A percentile compares a stretch with the other conserved stretches of the same genome.
phyloP scores from a whole-genome alignment of 2,329 filamentous ascomycete genomes.

The Leptographium galeiforme region DNA sequence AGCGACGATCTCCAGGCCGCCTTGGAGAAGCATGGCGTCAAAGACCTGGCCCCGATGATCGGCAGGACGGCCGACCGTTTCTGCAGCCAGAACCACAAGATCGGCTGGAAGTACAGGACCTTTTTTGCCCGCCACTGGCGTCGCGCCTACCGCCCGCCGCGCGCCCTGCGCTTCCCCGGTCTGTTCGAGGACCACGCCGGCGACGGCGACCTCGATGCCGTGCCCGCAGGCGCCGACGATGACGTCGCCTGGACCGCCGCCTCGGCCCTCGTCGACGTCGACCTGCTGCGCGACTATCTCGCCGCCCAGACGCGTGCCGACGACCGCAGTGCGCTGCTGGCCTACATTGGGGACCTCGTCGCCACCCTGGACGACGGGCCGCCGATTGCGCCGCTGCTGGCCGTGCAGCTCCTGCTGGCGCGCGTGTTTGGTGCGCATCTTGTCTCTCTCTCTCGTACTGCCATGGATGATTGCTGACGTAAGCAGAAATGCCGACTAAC shows the following conservation, averaged over 20 bases:
- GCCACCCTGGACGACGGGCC: conserved; percentile 17
- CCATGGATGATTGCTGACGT: background rate
- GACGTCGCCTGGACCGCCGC: conserved; percentile 11
- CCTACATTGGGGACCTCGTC: conserved; percentile 26
- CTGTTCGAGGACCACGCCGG: conserved; percentile 5
- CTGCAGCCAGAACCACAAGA: conserved; percentile 9
- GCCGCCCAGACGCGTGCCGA: conserved; percentile 13
- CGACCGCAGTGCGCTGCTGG: conserved; percentile 17
- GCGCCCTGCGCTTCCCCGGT: conserved; percentile 19
- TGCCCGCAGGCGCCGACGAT: background rate
- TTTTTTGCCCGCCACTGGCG: conserved; percentile 27
- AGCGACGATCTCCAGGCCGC: conserved; percentile 9
- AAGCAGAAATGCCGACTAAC: background rate
- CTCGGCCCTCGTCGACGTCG: conserved; percentile 18
- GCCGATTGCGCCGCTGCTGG: conserved; percentile 27
- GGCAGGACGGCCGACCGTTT: conserved; percentile 11
- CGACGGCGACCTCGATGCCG: background rate
- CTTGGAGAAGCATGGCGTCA: conserved; percentile 3
- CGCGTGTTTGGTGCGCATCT: conserved; percentile 23
- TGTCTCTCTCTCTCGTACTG: background rate
- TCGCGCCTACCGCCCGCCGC: conserved; percentile 17
- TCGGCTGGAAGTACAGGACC: conserved; percentile 31
- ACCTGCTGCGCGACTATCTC: conserved; percentile 16
- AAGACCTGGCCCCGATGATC: conserved; percentile 3
- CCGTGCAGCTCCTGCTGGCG: conserved; percentile 28